A percentile compares a stretch with the other conserved stretches of the same genome.
phyloP scores from a whole-genome alignment of 768 basidiomycete species.

The Phlegmacium glaucopus region DNA sequence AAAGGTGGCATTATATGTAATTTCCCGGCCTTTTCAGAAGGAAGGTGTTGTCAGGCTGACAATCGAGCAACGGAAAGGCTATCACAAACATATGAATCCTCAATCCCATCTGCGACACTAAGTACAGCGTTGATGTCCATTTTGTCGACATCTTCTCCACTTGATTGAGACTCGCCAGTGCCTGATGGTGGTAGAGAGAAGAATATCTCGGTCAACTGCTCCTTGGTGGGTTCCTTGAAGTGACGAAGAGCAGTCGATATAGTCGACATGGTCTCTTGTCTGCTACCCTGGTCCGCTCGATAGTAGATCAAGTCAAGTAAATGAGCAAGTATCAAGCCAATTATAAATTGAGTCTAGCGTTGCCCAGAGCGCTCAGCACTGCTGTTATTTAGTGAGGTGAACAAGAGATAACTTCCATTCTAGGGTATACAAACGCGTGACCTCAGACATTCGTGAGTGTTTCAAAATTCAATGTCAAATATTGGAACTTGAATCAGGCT shows the following conservation, averaged over 20 bases:
- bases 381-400: too few species aligned
- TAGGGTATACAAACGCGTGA: too few species aligned
- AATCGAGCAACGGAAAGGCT: not conserved
- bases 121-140: conserved; percentile 91
- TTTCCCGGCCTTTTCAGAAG: conserved; percentile 70
- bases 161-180: conserved; percentile 16
- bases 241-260: conserved; percentile 86
- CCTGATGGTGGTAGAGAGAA: conserved; percentile 71
- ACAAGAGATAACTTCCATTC: too few species aligned
- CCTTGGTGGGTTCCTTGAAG: conserved; percentile 91
- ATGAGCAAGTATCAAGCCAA: too few species aligned
- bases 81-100: conserved; percentile 86
- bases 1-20: conserved; percentile 87
- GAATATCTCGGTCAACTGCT: conserved; percentile 80
- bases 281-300: not conserved
- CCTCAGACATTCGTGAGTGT: too few species aligned
- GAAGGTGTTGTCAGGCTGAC: conserved; percentile 3
- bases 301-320: too few species aligned
- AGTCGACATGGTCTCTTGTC: conserved; percentile 57
- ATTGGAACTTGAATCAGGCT: too few species aligned
- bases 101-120: conserved; percentile 76
- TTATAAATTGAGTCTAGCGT: too few species aligned
- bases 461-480: too few species aligned
- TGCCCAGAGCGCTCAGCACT: too few species aligned
- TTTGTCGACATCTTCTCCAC: conserved; percentile 47